Conservation (phyloP, 257 asterid genomes). For the Euphrasia confusa region DNA sequence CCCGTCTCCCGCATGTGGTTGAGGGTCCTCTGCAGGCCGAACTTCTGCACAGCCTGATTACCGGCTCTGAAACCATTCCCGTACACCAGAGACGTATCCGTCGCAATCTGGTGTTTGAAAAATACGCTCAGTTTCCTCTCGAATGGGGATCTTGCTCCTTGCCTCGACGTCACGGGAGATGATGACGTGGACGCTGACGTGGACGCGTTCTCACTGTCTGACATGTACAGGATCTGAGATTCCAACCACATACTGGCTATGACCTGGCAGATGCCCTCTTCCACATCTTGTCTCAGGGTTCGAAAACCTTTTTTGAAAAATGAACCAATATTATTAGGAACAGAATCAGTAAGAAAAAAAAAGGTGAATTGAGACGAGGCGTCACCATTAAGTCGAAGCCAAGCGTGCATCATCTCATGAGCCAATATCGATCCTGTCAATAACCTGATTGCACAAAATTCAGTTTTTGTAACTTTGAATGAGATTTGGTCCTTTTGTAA, state of each 20-base stretch:
- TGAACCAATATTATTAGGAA: not conserved
- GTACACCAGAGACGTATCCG: conserved; percentile 75
- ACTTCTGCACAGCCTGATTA: conserved; percentile 60
- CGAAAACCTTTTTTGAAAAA: conserved; percentile 48
- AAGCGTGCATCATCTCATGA: conserved; percentile 98
- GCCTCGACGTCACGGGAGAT: not conserved
- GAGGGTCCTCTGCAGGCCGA: conserved; percentile 68
- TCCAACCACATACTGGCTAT: conserved; percentile 92
- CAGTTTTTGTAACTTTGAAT: no score
- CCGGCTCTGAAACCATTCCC: conserved; percentile 93
- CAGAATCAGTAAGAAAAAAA: not conserved
- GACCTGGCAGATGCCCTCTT: conserved; percentile 97
- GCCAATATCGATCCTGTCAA: conserved; percentile 89
- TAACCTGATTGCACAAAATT: conserved; percentile 38
- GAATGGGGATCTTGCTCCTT: conserved; percentile 42
- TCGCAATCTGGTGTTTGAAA: conserved; percentile 83
- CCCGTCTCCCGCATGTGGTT: conserved; percentile 75
- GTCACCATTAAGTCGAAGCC: conserved; percentile 83
- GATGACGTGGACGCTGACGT: not conserved
- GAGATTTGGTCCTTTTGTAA: not conserved
- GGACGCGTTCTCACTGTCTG: conserved; percentile 43
- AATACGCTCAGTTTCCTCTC: conserved; percentile 72
- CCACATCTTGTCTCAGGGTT: conserved; percentile 74
- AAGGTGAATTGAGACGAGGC: conserved; percentile 12
- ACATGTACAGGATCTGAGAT: conserved; percentile 51